Base-by-base conservation (phyloP, 176 grass and related monocot genomes). In the Eragrostis curvula region DNA sequence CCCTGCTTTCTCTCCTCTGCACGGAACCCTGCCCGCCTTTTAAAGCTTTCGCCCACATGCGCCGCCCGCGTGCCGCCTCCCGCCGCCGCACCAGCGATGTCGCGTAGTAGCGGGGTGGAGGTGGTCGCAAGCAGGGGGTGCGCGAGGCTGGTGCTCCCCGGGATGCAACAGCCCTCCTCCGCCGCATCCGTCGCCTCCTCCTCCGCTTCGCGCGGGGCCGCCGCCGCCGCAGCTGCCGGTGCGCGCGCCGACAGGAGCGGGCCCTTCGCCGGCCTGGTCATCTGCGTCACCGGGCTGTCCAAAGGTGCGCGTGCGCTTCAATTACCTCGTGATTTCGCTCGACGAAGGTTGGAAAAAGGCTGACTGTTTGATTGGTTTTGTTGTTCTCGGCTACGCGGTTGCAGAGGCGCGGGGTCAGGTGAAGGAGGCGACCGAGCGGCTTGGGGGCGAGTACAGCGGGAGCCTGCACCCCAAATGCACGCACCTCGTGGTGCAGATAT, bases 401-500 rank as follows among this genome's bases (percentile, higher is more conserved):
- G 83, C 91, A 99, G 97, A 96, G 85, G 89, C 97, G 25, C 94
- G 97, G 85, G 77, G 77, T 59, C 91, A 99, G 90, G 97, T 99
- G 61, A 99, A 90, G 91, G 91, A 92, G 55, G 97, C 97, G 13
- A 90, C 93, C 20, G 89, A 96, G 87, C 85, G 89, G 81, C 71
- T 99, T 12, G 97, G 93, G 21, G 97, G 93, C 78, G 88, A 94
- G 73, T 99, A 99, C 74, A 99, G 97, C 83, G 93, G 82, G 85
- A 92, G 77, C 83, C 79, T 99, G 83, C 93, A 99, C 80, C 97
- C 87, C 81, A 90, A 94, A 24, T 99, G 96, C 63, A 96, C 96
- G 30, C 96, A 99, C 73, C 93, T 99, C 27, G 96, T 99, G 5
- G 96, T 96, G 28, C 93, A 99, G 89, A 99, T 99, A 99, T 99